phyloP scores from a whole-genome alignment of 2,329 filamentous ascomycete genomes.

The Fusarium domesticum region DNA sequence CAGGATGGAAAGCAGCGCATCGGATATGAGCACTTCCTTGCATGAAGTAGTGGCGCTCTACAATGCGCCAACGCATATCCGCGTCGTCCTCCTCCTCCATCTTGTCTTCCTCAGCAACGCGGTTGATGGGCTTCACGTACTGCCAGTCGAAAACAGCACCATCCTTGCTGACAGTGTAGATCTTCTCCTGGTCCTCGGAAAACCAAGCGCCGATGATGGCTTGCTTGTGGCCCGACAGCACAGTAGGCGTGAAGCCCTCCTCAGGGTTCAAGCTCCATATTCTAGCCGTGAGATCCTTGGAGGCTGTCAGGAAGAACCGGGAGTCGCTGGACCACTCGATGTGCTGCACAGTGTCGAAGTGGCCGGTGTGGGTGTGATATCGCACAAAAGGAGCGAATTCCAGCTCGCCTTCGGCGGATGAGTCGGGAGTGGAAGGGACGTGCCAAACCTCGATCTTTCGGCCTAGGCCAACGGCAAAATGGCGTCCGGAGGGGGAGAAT shows the following conservation, averaged over 20 bases:
- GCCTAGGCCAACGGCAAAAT: conserved; percentile 87
- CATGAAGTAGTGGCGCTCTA: conserved; percentile 90
- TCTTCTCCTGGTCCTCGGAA: conserved; percentile 87
- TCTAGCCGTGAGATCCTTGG: conserved; percentile 86
- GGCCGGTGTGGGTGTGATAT: conserved; percentile 80
- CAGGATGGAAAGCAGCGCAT: conserved; percentile 85
- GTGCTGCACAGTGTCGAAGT: conserved; percentile 81
- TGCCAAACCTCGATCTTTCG: conserved; percentile 93
- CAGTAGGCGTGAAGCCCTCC: conserved; percentile 84
- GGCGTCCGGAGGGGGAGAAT: conserved; percentile 85
- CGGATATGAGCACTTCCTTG: conserved; percentile 83
- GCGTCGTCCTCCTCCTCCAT: conserved; percentile 59
- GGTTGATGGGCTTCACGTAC: conserved; percentile 64
- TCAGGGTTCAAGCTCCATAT: conserved; percentile 93
- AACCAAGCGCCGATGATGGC: conserved; percentile 95
- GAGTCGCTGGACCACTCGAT: conserved; percentile 97
- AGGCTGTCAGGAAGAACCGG: conserved; percentile 87
- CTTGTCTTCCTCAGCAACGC: conserved; percentile 55
- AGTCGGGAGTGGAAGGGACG: conserved; percentile 84
- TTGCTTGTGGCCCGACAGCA: conserved; percentile 86
- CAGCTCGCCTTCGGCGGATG: conserved; percentile 73
- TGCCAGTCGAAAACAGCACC: conserved; percentile 95
- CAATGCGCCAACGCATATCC: conserved; percentile 84
- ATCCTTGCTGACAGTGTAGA: conserved; percentile 95
- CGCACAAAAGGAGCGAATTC: conserved; percentile 94